phyloP scores from a whole-genome alignment of 192 early-diverging fungal genomes.

The Rhizoclosmatium sp. region DNA sequence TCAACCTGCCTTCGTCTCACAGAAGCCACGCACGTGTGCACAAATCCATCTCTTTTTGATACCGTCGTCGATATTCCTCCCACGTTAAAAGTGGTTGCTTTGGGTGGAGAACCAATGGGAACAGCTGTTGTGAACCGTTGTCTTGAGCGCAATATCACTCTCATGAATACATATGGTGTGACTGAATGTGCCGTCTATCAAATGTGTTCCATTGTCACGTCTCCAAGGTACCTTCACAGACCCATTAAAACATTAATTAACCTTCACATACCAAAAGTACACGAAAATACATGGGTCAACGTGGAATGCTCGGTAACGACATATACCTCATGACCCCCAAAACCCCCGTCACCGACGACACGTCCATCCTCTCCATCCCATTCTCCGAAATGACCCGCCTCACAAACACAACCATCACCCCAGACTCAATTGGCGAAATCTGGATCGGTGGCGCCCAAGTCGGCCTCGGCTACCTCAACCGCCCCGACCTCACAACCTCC shows the following conservation, averaged over 20 bases:
- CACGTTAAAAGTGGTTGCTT: slow-evolving; percentile 36
- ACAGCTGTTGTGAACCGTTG: slow-evolving; percentile 22
- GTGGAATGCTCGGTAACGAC: slow-evolving; percentile 24
- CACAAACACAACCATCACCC: neutral
- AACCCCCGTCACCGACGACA: neutral
- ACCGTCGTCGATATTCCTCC: slow-evolving; percentile 35
- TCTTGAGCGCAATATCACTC: slow-evolving; percentile 24
- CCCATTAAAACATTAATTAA: no score
- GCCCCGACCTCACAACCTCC: slow-evolving; percentile 16
- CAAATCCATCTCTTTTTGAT: slow-evolving; percentile 46
- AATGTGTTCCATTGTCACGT: slow-evolving; percentile 20
- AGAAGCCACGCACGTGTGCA: slow-evolving; percentile 40
- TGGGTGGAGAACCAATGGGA: slow-evolving; percentile 50
- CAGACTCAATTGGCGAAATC: slow-evolving; percentile 32
- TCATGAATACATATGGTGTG: slow-evolving; percentile 54
- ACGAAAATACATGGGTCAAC: slow-evolving; percentile 36
- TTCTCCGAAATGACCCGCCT: slow-evolving; percentile 12
- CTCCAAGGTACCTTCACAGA: neutral
- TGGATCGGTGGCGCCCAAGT: slow-evolving; percentile 40
- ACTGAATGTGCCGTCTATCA: slow-evolving; percentile 55
- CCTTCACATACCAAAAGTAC: no score
- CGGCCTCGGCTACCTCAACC: slow-evolving; percentile 39
- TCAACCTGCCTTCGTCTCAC: slow-evolving; percentile 23
- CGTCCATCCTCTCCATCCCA: slow-evolving; percentile 6
- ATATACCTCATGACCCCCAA: slow-evolving; percentile 40